Conservation (phyloP, 495 filamentous ascomycete species). For the Penicillium canescens region DNA sequence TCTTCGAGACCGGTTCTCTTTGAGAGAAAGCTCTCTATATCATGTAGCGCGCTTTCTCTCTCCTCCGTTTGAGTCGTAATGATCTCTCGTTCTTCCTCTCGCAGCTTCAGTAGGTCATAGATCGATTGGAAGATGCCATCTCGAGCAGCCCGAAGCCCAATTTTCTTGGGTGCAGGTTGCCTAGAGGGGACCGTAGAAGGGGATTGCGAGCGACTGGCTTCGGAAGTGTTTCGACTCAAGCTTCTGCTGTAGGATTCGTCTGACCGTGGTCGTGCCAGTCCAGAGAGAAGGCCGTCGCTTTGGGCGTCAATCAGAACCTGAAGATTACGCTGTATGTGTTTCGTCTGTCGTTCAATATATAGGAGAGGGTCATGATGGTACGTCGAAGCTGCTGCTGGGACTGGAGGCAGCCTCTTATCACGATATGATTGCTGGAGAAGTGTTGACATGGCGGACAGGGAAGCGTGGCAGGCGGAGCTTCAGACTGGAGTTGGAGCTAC, state of each 20-base stretch:
- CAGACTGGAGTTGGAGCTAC: neutral
- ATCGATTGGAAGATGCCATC: slow-evolving; percentile 72
- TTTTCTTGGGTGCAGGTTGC: slow-evolving; percentile 56
- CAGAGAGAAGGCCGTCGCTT: slow-evolving; percentile 67
- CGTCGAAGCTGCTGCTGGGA: slow-evolving; percentile 29
- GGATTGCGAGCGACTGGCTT: slow-evolving; percentile 21
- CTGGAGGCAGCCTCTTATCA: slow-evolving; percentile 23
- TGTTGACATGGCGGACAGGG: slow-evolving; percentile 32
- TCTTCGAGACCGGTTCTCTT: slow-evolving; percentile 49
- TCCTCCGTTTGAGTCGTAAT: slow-evolving; percentile 57
- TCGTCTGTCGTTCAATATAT: slow-evolving; percentile 45
- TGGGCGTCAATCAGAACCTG: slow-evolving; percentile 85
- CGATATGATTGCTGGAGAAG: slow-evolving; percentile 22
- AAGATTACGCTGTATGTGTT: slow-evolving; percentile 68
- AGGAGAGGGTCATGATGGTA: slow-evolving; percentile 42
- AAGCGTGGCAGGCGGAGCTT: neutral
- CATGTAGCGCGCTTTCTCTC: slow-evolving; percentile 57
- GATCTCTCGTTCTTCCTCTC: slow-evolving; percentile 67
- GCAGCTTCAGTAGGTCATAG: slow-evolving; percentile 67
- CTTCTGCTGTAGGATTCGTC: slow-evolving; percentile 49
- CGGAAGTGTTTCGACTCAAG: slow-evolving; percentile 41
- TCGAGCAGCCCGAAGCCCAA: slow-evolving; percentile 66
- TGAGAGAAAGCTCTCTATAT: slow-evolving; percentile 60
- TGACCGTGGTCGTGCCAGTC: slow-evolving; percentile 36
- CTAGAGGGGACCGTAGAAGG: slow-evolving; percentile 58